Conservation (phyloP, 805 yeast genomes). For the Lachancea waltii region DNA sequence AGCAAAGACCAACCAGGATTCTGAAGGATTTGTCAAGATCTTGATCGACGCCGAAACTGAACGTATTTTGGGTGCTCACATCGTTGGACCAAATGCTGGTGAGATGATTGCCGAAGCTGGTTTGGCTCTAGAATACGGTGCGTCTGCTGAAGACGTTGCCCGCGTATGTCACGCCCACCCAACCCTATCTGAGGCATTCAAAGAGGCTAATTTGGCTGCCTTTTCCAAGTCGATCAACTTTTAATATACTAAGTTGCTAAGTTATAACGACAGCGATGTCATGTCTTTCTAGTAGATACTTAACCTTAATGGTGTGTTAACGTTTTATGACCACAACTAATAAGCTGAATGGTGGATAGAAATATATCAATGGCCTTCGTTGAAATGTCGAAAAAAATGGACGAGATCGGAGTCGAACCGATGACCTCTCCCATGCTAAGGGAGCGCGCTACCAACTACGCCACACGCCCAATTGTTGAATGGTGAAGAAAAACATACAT, state of each 20-base stretch:
- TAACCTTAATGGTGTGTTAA: too few species aligned
- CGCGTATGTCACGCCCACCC: constrained; percentile 99
- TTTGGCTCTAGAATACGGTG: constrained; percentile 97
- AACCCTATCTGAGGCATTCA: constrained; percentile 94
- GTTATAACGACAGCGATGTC: not conserved
- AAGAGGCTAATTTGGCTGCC: constrained; percentile 94
- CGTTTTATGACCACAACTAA: not conserved
- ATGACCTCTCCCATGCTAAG: constrained; percentile 77
- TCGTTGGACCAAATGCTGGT: constrained; percentile 97
- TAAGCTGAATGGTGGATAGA: not conserved
- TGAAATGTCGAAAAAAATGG: constrained; percentile 35
- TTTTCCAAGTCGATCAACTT: constrained; percentile 86
- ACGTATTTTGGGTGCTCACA: constrained; percentile 92
- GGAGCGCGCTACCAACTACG: constrained; percentile 81
- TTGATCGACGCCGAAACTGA: constrained; percentile 96
- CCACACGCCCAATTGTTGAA: constrained; percentile 53
- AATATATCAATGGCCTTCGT: not conserved
- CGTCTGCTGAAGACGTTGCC: constrained; percentile 94
- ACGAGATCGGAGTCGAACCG: constrained; percentile 77
- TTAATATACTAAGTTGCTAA: constrained; percentile 3
- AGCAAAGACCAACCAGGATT: constrained; percentile 95
- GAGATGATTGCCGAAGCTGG: constrained; percentile 99
- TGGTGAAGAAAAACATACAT: too few species aligned
- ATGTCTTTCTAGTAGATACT: too few species aligned
- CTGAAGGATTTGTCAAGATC: constrained; percentile 96